These are phyloP conservation scores for Maudiozyma saulgeensis DNA, from an alignment of 805 yeast genomes.

Conservation along the genomic window DNA sequence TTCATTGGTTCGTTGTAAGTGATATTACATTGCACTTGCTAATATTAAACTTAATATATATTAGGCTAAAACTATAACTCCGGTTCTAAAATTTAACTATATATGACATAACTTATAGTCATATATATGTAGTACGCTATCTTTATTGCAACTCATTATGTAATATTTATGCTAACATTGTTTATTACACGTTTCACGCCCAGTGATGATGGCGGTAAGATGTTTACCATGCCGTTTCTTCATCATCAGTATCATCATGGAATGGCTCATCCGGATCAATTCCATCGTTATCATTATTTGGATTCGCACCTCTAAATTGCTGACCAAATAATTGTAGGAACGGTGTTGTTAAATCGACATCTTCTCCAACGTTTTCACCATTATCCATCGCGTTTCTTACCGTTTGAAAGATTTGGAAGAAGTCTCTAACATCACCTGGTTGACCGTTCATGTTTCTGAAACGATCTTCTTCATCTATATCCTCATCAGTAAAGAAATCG, in stretches of 20 bases:
- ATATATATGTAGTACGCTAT: too few species aligned
- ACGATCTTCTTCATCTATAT: constrained; percentile 2
- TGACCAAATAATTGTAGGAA: constrained; percentile 18
- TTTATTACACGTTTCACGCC: too few species aligned
- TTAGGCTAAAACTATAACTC: too few species aligned
- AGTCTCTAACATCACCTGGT: constrained; percentile 18
- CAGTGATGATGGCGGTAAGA: too few species aligned
- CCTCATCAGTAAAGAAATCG: constrained; percentile 10
- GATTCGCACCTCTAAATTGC: constrained; percentile 10
- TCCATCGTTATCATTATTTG: constrained; percentile 3
- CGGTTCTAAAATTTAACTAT: too few species aligned
- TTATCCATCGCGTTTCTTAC: constrained; percentile 15
- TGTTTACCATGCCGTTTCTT: too few species aligned
- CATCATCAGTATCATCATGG: constrained; percentile 6
- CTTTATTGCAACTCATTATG: too few species aligned
- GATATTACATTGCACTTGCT: background rate
- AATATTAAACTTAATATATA: too few species aligned
- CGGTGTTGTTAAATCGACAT: constrained; percentile 13
- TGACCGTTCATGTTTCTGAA: constrained; percentile 10
- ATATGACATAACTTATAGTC: too few species aligned
- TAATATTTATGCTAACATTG: too few species aligned
- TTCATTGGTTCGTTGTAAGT: constrained; percentile 5
- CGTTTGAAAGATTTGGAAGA: constrained; percentile 21
- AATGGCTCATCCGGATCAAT: too few species aligned
- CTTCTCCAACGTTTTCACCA: constrained; percentile 12